Evolutionary conservation across 768 basidiomycete species (phyloP).

Genomic region (Leccinum obscurum): DNA sequence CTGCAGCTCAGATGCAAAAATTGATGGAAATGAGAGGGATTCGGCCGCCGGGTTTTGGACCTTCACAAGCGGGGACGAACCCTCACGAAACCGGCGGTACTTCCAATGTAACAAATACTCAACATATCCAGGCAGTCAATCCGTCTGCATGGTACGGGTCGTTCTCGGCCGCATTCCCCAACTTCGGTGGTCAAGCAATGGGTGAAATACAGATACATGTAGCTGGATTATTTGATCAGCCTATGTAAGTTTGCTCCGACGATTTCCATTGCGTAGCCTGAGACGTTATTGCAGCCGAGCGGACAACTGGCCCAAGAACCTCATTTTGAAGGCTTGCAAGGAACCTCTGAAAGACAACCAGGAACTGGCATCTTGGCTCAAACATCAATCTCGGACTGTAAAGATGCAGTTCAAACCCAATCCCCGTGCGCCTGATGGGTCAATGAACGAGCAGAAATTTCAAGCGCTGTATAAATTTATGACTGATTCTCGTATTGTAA

Average conservation of each 20-base stretch:
- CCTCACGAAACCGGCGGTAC: constrained; percentile 13
- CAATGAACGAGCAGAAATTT: constrained; percentile 46
- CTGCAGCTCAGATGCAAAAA: constrained; percentile 49
- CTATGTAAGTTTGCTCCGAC: constrained; percentile 34
- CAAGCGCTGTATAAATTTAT: constrained; percentile 44
- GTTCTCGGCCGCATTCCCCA: constrained; percentile 42
- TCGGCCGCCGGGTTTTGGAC: constrained; percentile 22
- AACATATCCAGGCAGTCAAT: constrained; percentile 3
- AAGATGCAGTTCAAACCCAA: constrained; percentile 42
- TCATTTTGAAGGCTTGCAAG: constrained; percentile 43
- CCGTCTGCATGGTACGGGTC: constrained; percentile 46
- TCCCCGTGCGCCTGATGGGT: constrained; percentile 34
- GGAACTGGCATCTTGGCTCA: constrained; percentile 52
- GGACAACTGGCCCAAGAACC: constrained; percentile 51
- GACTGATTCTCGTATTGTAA: constrained; percentile 44
- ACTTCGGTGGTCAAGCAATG: constrained; percentile 37
- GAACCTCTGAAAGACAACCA: constrained; percentile 40
- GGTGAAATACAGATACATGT: constrained; percentile 42
- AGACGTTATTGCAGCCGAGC: constrained; percentile 40
- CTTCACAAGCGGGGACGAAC: constrained; percentile 19
- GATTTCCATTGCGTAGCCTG: constrained; percentile 1
- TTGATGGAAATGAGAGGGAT: constrained; percentile 46
- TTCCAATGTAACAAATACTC: constrained; percentile 3
- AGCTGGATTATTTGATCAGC: constrained; percentile 22
- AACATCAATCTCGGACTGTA: constrained; percentile 33